Percentiles rank a stretch among this genome's conserved stretches.
Conservation (phyloP, 2,329 filamentous ascomycete species). For the Fusarium robinianum region DNA sequence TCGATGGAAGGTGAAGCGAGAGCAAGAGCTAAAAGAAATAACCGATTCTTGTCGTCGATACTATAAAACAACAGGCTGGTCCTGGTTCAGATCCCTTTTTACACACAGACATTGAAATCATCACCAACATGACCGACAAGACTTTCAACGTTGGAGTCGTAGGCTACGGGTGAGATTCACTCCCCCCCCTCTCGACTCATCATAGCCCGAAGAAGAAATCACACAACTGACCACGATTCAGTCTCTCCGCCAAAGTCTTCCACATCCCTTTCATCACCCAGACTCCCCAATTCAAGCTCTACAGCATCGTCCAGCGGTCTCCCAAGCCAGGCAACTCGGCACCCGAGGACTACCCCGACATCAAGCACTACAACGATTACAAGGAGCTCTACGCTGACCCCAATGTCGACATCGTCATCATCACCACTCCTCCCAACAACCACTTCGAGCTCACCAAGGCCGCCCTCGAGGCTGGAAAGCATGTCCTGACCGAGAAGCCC, state of each 20-base stretch:
- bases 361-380: constrained; percentile 66
- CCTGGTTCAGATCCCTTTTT: not conserved
- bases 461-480: constrained; percentile 71
- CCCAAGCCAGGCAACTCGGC: constrained; percentile 69
- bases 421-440: constrained; percentile 72
- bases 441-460: constrained; percentile 69
- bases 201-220: constrained; percentile 9
- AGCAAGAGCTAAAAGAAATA: no score
- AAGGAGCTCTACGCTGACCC: constrained; percentile 68
- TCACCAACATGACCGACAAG: constrained; percentile 41
- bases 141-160: constrained; percentile 56
- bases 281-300: constrained; percentile 67
- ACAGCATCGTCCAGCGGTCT: constrained; percentile 76
- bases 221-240: constrained; percentile 36
- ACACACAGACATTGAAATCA: not conserved
- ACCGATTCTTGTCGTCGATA: no score
- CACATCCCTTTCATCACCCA: constrained; percentile 78
- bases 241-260: constrained; percentile 74
- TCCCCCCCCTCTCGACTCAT: constrained; percentile 3
- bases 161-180: constrained; percentile 53
- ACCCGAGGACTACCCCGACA: constrained; percentile 66
- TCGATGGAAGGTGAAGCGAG: not conserved
- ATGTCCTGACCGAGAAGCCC: constrained; percentile 82
- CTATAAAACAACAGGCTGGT: no score
- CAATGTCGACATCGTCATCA: constrained; percentile 68